These are phyloP conservation scores for Botryotinia narcissicola DNA, from an alignment of 2,329 filamentous ascomycete species.

Conservation along the genomic window DNA sequence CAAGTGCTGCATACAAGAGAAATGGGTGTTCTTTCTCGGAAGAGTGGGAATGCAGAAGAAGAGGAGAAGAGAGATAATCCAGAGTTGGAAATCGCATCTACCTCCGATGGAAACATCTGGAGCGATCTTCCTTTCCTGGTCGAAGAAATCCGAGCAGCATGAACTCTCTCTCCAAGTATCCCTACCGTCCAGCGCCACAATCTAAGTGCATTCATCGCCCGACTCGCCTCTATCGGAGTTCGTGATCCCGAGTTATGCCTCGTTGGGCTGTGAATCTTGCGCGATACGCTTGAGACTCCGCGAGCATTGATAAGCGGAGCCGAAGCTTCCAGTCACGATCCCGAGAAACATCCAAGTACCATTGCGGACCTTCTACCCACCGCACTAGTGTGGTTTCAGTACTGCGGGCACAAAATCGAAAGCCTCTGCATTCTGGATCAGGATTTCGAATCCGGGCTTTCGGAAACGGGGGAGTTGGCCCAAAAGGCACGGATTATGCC, in stretches of 20 bases:
- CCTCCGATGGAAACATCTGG: background rate
- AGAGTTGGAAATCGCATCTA: background rate
- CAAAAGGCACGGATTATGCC: background rate
- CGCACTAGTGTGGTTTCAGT: background rate
- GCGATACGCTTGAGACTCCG: background rate
- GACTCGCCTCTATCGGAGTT: background rate
- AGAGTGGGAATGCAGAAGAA: background rate
- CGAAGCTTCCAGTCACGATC: background rate
- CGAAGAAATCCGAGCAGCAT: background rate
- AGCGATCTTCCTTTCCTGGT: background rate
- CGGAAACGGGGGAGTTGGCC: background rate
- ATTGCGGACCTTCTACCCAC: background rate
- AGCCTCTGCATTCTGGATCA: background rate
- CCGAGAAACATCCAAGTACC: accelerated
- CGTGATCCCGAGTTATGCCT: background rate
- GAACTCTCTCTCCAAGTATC: background rate
- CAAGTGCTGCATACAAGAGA: background rate
- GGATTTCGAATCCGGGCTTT: background rate
- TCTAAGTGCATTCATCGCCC: background rate
- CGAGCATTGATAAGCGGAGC: background rate
- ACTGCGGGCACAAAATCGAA: background rate
- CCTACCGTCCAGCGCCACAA: background rate
- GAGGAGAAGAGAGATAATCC: background rate
- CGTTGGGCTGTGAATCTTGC: background rate
- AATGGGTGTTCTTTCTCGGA: background rate